Evolutionary conservation across 768 basidiomycete species (phyloP).

Genomic region (Tylopilus sp.): DNA sequence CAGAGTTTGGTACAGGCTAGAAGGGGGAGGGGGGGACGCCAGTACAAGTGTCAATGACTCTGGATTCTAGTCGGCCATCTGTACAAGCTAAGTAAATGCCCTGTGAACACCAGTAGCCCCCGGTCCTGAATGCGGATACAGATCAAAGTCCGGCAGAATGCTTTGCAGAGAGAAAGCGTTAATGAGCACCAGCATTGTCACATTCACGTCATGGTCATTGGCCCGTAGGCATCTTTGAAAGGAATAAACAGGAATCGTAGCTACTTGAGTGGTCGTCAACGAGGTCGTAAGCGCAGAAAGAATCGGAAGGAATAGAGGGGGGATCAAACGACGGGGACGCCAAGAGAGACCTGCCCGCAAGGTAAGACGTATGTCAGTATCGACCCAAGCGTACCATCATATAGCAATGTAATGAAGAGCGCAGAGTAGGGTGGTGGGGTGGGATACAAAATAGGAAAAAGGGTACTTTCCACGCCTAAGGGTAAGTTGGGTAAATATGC

Average conservation of each 20-base stretch:
- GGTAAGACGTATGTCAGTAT: slow-evolving; percentile 1
- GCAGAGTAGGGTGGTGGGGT: neutral
- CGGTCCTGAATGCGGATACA: too few species aligned
- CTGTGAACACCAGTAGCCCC: too few species aligned
- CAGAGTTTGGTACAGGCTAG: too few species aligned
- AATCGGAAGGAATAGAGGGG: neutral
- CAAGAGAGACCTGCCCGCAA: neutral
- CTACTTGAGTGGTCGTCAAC: slow-evolving; percentile 8
- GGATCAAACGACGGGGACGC: neutral
- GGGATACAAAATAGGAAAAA: neutral
- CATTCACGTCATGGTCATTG: neutral
- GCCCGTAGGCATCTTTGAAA: neutral
- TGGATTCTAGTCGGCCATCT: too few species aligned
- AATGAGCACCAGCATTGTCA: neutral
- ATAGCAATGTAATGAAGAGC: slow-evolving; percentile 4
- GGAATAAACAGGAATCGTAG: neutral
- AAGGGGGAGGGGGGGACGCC: too few species aligned
- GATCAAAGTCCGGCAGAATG: neutral
- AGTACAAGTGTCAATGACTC: too few species aligned
- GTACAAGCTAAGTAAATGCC: too few species aligned
- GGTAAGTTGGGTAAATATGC: slow-evolving; percentile 11
- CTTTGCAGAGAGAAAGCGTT: neutral
- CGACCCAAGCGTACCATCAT: slow-evolving; percentile 6
- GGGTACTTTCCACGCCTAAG: slow-evolving; percentile 9
- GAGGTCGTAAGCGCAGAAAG: slow-evolving; percentile 5